Base-by-base conservation (phyloP, 352 stramenopile genomes). In the Phytopythium oedochilum region DNA sequence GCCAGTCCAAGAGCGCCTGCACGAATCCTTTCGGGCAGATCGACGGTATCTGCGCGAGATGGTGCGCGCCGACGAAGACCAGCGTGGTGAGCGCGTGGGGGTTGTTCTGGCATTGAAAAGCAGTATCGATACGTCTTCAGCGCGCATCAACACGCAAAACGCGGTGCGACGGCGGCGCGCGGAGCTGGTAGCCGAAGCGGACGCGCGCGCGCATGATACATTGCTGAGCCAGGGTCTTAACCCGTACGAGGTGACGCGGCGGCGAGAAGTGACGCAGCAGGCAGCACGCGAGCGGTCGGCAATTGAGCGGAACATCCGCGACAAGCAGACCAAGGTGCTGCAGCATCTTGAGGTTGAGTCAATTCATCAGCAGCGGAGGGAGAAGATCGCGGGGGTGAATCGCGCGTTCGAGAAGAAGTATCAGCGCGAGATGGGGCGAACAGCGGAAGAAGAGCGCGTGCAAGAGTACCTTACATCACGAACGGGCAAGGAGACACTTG, bases 211-310 rank as follows among this genome's bases (percentile, higher is more conserved):
- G 17, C 86, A 86, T 43, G 66, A 86, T 28, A 64, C 72, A 46
- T 61, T 91, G 5, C 38, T 94, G 39, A 64, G 70, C 25, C 79
- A 89, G 29, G 83, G 83, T 7, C 73, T 83, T 45, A 94, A 94
- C 57, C 82, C 86, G 20, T 88, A 94, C 57, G 80, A 93, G 43
- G 77, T 88, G 3, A 62, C 77, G 2, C 82, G 86, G 31, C 61
- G 57, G 2, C 65, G 73, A 23, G 62, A 74, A 6, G 76, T 88
- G 12, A 61, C 73, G 14, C 62, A 68, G 42, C 49, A 57, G 34
- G 66, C 79, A 0, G 38, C 59, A 3, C 61, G 59, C 2, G 68
- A 89, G 35, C 75, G 76, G 0, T 43, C 52, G 8, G 48, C 60
- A 12, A 70, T 88, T 22, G 78, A 86, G 29, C 51, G 55, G 1